phyloP scores from a whole-genome alignment of 1,284 basidiomycete species.

The Austroboletus niveus region DNA sequence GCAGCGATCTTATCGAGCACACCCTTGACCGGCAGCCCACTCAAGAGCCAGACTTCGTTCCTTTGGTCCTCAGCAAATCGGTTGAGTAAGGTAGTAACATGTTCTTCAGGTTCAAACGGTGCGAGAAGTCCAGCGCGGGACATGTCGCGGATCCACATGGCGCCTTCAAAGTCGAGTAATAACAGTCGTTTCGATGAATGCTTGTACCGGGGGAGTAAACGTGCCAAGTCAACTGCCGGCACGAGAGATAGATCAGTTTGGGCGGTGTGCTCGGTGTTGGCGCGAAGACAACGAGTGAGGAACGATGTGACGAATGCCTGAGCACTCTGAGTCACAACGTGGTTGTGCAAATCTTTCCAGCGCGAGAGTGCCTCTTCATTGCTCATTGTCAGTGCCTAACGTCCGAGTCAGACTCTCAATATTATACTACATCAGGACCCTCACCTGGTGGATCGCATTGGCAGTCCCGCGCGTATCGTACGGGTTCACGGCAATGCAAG shows the following conservation, averaged over 20 bases:
- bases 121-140: constrained; percentile 40
- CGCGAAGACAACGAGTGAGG: too few species aligned
- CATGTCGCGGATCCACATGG: constrained; percentile 35
- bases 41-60: too few species aligned
- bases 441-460: constrained; percentile 16
- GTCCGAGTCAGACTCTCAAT: neutral
- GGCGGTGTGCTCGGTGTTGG: too few species aligned
- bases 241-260: constrained; percentile 41
- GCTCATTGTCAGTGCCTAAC: constrained; percentile 69
- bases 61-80: too few species aligned
- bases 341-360: too few species aligned
- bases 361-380: constrained; percentile 62
- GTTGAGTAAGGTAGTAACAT: too few species aligned
- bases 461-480: constrained; percentile 48
- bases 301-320: too few species aligned
- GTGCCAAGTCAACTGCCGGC: constrained; percentile 49
- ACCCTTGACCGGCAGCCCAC: too few species aligned
- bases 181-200: constrained; percentile 65
- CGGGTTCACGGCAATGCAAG: constrained; percentile 83
- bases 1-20: too few species aligned
- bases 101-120: too few species aligned
- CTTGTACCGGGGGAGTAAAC: constrained; percentile 58
- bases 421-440: constrained; percentile 23
- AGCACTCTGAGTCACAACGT: too few species aligned
- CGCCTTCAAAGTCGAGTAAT: constrained; percentile 79